Base-by-base conservation (phyloP, 2,329 filamentous ascomycete genomes). In the Neospermospora avenae region DNA sequence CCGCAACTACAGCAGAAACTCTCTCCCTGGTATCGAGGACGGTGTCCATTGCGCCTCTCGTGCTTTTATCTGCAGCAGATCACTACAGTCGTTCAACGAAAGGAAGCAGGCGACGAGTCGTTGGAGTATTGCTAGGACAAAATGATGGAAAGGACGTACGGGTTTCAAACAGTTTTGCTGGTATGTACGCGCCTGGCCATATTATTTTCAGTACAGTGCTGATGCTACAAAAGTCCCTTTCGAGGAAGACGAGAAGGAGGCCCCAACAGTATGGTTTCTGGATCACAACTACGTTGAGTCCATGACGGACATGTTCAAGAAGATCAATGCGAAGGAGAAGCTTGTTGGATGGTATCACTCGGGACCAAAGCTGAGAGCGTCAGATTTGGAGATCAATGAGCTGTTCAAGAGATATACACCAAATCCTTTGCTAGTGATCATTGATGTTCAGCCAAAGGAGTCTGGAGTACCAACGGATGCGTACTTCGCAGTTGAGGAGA, bases 301-400 rank as follows among this genome's bases (percentile, higher is more conserved):
- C 70, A 99, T 99, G 95, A 96, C 95, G 79, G 95, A 98, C 77
- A 99, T 99, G 95, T 99, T 99, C 84, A 99, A 99, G 83, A 98
- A 98, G 80, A 93, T 99, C 82, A 99, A 99, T 80, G 95, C 95
- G 63, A 84, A 91, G 66, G 95, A 99, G 81, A 98, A 98, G 86
- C 84, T 99, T 75, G 96, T 99, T 83, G 95, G 95, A 73, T 99
- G 95, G 95, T 99, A 99, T 77, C 95, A 99, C 78, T 96, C 95
- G 20, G 95, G 95, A 44, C 95, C 95, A 41, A 99, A 98, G 82
- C 83, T 99, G 72, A 87, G 95, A 74, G 93, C 93, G 58, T 97
- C 95, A 48, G 95, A 99, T 81, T 80, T 99, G 68, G 91, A 98
- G 80, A 96, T 99, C 87, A 99, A 99, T 78, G 95, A 99, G 79